Conservation (phyloP, 2,329 filamentous ascomycete species). For the Xylariaceae sp. region DNA sequence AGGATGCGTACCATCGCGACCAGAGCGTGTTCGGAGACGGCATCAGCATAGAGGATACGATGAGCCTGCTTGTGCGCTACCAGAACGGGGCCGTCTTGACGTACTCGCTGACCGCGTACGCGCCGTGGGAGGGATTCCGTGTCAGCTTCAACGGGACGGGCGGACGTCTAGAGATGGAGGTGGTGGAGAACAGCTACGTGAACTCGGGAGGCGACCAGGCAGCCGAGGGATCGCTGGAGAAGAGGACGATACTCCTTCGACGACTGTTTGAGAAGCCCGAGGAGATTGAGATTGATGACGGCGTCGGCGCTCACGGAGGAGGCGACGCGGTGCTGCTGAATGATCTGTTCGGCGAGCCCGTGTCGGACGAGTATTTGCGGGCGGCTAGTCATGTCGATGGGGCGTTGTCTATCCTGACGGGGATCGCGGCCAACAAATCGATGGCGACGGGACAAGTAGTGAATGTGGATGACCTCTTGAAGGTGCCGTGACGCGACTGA, state of each 20-base stretch:
- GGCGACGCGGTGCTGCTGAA: slow-evolving; percentile 55
- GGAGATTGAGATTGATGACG: slow-evolving; percentile 50
- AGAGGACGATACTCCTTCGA: slow-evolving; percentile 44
- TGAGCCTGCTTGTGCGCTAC: slow-evolving; percentile 58
- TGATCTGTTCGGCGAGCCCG: slow-evolving; percentile 53
- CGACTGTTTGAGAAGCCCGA: slow-evolving; percentile 54
- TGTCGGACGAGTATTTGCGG: slow-evolving; percentile 48
- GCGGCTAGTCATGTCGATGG: slow-evolving; percentile 58
- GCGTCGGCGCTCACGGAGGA: slow-evolving; percentile 55
- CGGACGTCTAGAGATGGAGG: slow-evolving; percentile 56
- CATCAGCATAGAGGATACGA: slow-evolving; percentile 62
- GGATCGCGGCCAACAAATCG: slow-evolving; percentile 55
- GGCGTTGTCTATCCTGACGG: slow-evolving; percentile 55
- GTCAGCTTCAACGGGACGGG: slow-evolving; percentile 56
- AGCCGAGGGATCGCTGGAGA: slow-evolving; percentile 50
- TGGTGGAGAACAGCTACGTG: slow-evolving; percentile 60
- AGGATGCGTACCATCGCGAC: slow-evolving; percentile 59
- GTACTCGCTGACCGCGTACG: slow-evolving; percentile 57
- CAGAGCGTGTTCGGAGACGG: slow-evolving; percentile 61
- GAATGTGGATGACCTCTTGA: slow-evolving; percentile 49
- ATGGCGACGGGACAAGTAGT: slow-evolving; percentile 55
- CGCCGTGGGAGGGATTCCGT: slow-evolving; percentile 59
- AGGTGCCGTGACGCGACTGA: slow-evolving; percentile 31
- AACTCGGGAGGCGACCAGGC: slow-evolving; percentile 58
- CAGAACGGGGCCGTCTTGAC: slow-evolving; percentile 53